Evolutionary conservation across 805 yeast species (phyloP), one percentile per base, ranked within the genome.

Genomic region (Zygotorulaspora danielsina): DNA sequence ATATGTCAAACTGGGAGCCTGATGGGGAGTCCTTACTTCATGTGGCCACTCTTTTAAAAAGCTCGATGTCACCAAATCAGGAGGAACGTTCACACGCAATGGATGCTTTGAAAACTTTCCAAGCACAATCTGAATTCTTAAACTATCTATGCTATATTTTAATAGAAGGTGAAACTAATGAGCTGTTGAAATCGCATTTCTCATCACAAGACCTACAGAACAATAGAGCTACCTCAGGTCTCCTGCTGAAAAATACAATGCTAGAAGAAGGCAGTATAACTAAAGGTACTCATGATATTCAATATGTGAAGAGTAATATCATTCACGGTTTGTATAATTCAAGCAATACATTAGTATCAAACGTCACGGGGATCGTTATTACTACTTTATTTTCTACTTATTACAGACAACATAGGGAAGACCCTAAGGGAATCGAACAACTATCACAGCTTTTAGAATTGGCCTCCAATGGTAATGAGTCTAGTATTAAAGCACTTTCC

Each of bases 351-450:
- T 66, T 85, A 49, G 84, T 90, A 19, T 74, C 95, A 45, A 87
- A 84, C 56, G 85, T 90, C 44, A 81, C 96, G 5, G 96, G 97
- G 27, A 88, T 81, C 54, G 95, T 88, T 35, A 79, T 90, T 37
- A 84, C 97, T 2, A 73, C 96, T 0, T 64, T 93, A 20, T 83
- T 88, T 50, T 70, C 83, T 2, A 69, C 76, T 7, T 63, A 63
- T 39, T 63, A 56, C 44, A 54, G 64, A 40, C 59, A 57, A 29
- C 56, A 61, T 39, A 51, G 67, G 32, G 55, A 57, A n/a, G 66
- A 63, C 45, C 54, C 59, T 8, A 71, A 75, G 31, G 94, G 96
- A 1, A 69, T 84, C 30, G 65, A 70, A 18, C 69, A 82, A 19
- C 64, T 90, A n/a, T 79, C 83, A 2, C 79, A 76, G 48, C 67